These are phyloP conservation scores for Fraxinus latifolia DNA, from an alignment of 305 asterid genomes.

Conservation along the genomic window DNA sequence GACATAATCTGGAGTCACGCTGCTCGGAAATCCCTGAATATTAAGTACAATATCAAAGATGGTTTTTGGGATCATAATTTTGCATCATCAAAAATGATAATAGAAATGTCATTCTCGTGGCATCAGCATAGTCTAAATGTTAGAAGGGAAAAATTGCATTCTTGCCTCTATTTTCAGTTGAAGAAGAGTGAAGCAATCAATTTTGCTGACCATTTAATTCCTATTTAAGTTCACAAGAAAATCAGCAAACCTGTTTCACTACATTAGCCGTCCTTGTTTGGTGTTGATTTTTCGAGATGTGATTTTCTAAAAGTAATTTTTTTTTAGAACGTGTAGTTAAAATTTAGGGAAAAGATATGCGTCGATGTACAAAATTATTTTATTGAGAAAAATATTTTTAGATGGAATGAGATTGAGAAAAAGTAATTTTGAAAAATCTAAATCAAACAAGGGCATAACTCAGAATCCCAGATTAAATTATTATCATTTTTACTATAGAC, in stretches of 20 bases:
- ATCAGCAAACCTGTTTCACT: neutral
- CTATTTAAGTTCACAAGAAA: neutral
- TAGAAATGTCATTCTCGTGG: neutral
- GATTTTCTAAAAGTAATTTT: too few species aligned
- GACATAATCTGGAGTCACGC: conserved; percentile 77
- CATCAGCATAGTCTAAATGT: conserved; percentile 4
- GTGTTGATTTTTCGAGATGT: too few species aligned
- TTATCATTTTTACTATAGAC: neutral
- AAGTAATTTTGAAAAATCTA: too few species aligned
- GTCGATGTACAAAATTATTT: too few species aligned
- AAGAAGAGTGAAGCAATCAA: conserved; percentile 12
- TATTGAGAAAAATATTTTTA: too few species aligned
- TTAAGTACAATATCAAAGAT: neutral
- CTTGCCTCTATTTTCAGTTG: neutral
- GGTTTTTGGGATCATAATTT: neutral
- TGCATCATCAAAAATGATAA: conserved; percentile 2
- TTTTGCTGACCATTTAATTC: conserved; percentile 10
- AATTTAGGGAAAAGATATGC: too few species aligned
- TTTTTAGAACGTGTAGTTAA: too few species aligned
- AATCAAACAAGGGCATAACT: too few species aligned
- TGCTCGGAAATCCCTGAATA: conserved; percentile 84
- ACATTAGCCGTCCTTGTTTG: too few species aligned
- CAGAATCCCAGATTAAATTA: too few species aligned
- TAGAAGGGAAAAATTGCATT: neutral
- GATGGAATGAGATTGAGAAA: too few species aligned